phyloP scores from a whole-genome alignment of 345 rosid species.

The Lumnitzera racemosa region DNA sequence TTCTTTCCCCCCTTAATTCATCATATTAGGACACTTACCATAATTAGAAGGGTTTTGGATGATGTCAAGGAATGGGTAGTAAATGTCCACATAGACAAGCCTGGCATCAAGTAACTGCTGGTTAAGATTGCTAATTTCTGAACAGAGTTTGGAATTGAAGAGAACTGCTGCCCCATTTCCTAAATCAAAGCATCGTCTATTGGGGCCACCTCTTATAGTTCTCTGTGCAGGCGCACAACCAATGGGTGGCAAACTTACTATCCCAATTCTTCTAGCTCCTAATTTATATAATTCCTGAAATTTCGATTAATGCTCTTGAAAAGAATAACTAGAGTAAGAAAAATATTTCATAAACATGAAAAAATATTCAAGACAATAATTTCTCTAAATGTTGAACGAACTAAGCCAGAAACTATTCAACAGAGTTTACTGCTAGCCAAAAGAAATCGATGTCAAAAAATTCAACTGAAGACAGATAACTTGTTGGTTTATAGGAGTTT shows the following conservation, averaged over 20 bases:
- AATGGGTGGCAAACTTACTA: constrained; percentile 10
- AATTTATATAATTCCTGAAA: constrained; percentile 19
- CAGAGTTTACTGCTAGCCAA: too few relatives aligned
- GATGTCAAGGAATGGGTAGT: constrained; percentile 13
- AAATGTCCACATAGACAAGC: constrained; percentile 16
- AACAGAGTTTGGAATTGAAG: constrained; percentile 19
- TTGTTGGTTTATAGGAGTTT: too few relatives aligned
- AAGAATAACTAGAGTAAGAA: background rate
- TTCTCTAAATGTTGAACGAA: too few relatives aligned
- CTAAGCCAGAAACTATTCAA: too few relatives aligned
- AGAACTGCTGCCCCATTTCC: constrained; percentile 16
- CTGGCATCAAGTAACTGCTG: background rate
- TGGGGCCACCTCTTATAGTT: constrained; percentile 9
- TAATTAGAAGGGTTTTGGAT: constrained; percentile 13
- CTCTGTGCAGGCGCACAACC: constrained; percentile 26
- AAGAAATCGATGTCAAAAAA: too few relatives aligned
- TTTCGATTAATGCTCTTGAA: background rate
- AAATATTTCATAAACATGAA: background rate
- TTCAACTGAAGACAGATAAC: too few relatives aligned
- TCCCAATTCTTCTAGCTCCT: constrained; percentile 23
- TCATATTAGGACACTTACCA: constrained; percentile 15
- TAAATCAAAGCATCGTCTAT: constrained; percentile 12
- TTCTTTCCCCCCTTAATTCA: background rate
- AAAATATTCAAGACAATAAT: too few relatives aligned
- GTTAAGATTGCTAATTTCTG: constrained; percentile 1